Conservation (phyloP, 140 eudicot species). For the Oenanthe javanica region DNA sequence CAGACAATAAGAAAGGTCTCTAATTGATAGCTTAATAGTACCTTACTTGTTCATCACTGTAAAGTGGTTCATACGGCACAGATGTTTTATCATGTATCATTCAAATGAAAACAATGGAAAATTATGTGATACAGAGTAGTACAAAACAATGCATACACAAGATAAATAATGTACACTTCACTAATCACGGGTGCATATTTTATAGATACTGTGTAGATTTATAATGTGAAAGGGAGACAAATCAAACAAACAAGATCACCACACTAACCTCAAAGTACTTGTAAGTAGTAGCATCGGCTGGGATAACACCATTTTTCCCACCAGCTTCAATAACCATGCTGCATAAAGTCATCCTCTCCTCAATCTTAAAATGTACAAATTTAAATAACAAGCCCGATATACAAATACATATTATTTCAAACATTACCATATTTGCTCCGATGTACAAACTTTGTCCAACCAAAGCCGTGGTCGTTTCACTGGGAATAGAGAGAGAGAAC, state of each 20-base stretch:
- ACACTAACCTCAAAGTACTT: constrained; percentile 82
- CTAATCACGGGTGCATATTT: constrained; percentile 3
- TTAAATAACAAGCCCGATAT: not conserved
- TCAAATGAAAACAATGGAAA: not conserved
- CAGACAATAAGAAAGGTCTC: not conserved
- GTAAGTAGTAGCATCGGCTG: constrained; percentile 86
- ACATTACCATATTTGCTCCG: not conserved
- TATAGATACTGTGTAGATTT: not conserved
- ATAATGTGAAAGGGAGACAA: not conserved
- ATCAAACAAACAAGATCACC: not conserved
- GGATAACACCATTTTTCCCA: constrained; percentile 92
- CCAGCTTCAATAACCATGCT: constrained; percentile 99
- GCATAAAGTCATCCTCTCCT: constrained; percentile 99
- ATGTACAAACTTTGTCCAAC: no score
- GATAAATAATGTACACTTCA: not conserved
- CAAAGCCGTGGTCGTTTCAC: no score
- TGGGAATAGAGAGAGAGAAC: no score
- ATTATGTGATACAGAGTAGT: constrained; percentile 1
- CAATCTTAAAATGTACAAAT: constrained; percentile 53
- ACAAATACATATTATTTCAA: not conserved
- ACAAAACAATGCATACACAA: not conserved
- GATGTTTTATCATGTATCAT: constrained; percentile 65
- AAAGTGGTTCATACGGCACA: constrained; percentile 80
- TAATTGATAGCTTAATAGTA: constrained; percentile 11
- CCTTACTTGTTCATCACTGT: constrained; percentile 93